Evolutionary conservation across 2,329 filamentous ascomycete species (phyloP), one percentile per base, ranked within the genome.

Genomic region (Fusarium udum): DNA sequence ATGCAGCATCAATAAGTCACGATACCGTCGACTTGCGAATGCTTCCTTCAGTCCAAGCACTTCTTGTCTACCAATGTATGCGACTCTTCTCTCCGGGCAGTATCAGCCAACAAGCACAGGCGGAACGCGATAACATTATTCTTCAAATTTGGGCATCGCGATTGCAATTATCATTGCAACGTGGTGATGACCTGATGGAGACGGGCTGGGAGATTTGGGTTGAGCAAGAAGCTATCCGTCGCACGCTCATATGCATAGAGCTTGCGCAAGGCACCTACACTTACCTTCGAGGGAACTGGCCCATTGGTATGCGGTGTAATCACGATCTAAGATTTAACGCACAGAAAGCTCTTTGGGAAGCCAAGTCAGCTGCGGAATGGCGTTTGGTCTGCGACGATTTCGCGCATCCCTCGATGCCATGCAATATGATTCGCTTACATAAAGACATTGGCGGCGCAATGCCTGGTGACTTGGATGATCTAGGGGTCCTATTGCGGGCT

Each of bases 321-420:
- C 39, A 65, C n/a, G 36, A 65, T 6, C 48, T 65, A 1, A 4
- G 10, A 4, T 65, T 65, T 1, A 36, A 49, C 4, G 59, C 59
- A 1, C 62, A 65, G 24, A 63, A 11, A 8, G 34, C 32, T 13
- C 34, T 65, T 5, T 65, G 62, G 62, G 59, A 64, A 11, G 62
- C 62, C 20, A 55, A 31, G 4, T 64, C 62, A 7, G 40, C 28
- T 9, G 40, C n/a, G 2, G 40, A 46, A 9, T 65, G 62, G 59
- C 34, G 32, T 10, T 42, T 26, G 39, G 36, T 28, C 7, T 31
- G 15, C 18, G 59, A 39, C 4, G 40, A 62, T 20, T 20, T 24
- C 13, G 16, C 9, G 3, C 42, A 7, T 39, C 32, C 59, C 4
- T 45, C 32, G 7, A 8, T 62, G 14, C 51, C 39, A 22, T 45